Evolutionary conservation across 2,329 filamentous ascomycete species (phyloP).

Genomic region (Juglanconis oblonga): DNA sequence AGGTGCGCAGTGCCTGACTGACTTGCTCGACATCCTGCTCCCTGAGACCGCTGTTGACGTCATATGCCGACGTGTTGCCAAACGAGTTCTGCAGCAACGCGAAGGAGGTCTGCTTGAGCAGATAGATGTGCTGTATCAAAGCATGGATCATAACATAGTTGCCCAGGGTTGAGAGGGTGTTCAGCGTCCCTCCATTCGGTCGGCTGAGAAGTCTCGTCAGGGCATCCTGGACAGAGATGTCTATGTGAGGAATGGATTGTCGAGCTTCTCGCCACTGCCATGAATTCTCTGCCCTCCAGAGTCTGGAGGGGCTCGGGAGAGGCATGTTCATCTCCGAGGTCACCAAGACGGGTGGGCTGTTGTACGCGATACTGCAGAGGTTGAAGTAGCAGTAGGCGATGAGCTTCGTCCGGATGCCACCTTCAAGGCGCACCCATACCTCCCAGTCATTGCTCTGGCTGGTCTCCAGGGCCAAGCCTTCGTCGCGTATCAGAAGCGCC

Average conservation of each 20-base stretch:
- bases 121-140: slow-evolving; percentile 68
- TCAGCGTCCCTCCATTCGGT: slow-evolving; percentile 43
- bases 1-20: slow-evolving; percentile 52
- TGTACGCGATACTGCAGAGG: slow-evolving; percentile 59
- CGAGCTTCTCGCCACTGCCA: slow-evolving; percentile 61
- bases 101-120: slow-evolving; percentile 62
- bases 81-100: background rate
- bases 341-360: slow-evolving; percentile 56
- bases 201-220: slow-evolving; percentile 55
- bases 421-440: slow-evolving; percentile 57
- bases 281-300: slow-evolving; percentile 56
- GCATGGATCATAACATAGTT: slow-evolving; percentile 72
- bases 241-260: slow-evolving; percentile 46
- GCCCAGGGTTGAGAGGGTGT: slow-evolving; percentile 57
- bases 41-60: slow-evolving; percentile 47
- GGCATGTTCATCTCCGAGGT: slow-evolving; percentile 57
- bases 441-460: slow-evolving; percentile 55
- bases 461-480: slow-evolving; percentile 49
- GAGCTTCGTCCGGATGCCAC: slow-evolving; percentile 55
- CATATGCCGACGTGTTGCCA: slow-evolving; percentile 45
- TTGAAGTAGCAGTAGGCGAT: slow-evolving; percentile 63
- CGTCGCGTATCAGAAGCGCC: slow-evolving; percentile 56
- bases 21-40: slow-evolving; percentile 56
- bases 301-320: slow-evolving; percentile 51
- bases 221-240: slow-evolving; percentile 55